Conservation (phyloP, 2,329 filamentous ascomycete genomes). For the Scolecobasidium constrictum region DNA sequence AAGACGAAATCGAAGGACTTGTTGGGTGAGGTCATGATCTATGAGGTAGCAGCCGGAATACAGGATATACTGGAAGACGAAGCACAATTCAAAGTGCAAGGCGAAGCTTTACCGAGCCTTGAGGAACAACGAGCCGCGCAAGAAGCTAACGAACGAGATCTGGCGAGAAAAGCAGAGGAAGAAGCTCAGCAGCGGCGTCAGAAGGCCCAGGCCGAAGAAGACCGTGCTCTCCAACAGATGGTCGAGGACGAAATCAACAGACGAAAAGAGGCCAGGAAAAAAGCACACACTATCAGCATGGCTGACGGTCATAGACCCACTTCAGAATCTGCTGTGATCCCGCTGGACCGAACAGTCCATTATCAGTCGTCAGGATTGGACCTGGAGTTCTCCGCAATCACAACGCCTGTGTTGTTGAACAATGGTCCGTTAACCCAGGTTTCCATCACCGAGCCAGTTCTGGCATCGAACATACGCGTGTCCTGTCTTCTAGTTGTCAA, state of each 20-base stretch:
- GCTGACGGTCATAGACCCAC: neutral
- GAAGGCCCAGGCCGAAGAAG: conserved; percentile 51
- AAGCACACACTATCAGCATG: conserved; percentile 28
- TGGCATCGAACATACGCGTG: too few species aligned
- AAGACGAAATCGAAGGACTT: conserved; percentile 56
- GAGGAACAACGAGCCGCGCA: conserved; percentile 82
- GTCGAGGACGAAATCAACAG: conserved; percentile 62
- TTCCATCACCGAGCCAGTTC: conserved; percentile 1
- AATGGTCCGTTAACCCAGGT: conserved; percentile 2
- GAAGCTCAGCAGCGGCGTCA: conserved; percentile 28
- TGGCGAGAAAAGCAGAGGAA: conserved; percentile 37
- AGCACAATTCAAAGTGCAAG: conserved; percentile 35
- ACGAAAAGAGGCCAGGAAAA: conserved; percentile 54
- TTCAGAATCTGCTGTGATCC: conserved; percentile 32
- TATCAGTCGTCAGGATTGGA: conserved; percentile 34
- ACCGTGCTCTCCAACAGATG: conserved; percentile 58
- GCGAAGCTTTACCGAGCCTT: conserved; percentile 69
- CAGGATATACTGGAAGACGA: conserved; percentile 65
- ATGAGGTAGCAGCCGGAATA: conserved; percentile 48
- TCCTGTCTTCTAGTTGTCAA: conserved; percentile 8
- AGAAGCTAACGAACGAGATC: conserved; percentile 57
- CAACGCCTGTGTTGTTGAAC: conserved; percentile 35
- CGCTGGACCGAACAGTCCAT: conserved; percentile 58
- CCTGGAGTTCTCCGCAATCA: conserved; percentile 38
- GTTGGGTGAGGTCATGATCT: conserved; percentile 54